Base-by-base conservation (phyloP, 495 filamentous ascomycete genomes). In the Neohortaea acidophila region DNA sequence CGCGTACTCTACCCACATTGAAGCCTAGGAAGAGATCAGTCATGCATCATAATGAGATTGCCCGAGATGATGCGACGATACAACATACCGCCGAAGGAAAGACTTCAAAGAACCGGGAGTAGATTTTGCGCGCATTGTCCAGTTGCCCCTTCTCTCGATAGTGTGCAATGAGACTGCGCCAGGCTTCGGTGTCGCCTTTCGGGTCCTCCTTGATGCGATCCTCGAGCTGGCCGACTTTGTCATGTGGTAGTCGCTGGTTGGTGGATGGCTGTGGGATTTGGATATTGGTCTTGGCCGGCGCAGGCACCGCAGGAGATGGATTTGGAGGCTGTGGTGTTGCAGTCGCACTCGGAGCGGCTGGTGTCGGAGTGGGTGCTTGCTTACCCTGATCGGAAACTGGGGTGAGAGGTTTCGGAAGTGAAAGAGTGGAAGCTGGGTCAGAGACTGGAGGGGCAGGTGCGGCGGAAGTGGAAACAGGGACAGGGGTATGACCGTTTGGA, bases 71-170 rank as follows among this genome's bases (percentile, higher is more conserved):
- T n/a, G n/a, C n/a, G n/a, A n/a, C n/a, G n/a, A n/a, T n/a, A n/a
- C n/a, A n/a, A 72, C 91, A 69, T 76, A 96, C 89, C 41, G 85
- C 78, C 51, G 79, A 70, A 2, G 91, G 91, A 52, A 94, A 97
- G 23, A 86, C 59, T 46, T 73, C 69, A 51, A 97, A 66, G 51
- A 94, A 93, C 26, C 79, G 70, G 38, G 93, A 81, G 51, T 86
- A 96, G 14, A 77, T 72, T 37, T 68, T 69, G 37, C 89, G 77
- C 14, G 79, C 74, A 47, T 84, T 81, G 39, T 87, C 80, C 38
- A 84, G 58, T 56, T 86, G 84, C 54, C 76, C 75, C 49, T 81
- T 81, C 51, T 72, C 69, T 47, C 75, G 76, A 55, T 94, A 77
- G 59, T 96, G 86, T 44, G 68, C 68, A 56, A 97, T 85, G 51